phyloP scores from a whole-genome alignment of 352 stramenopile species.

The Phytophthora tentaculata region DNA sequence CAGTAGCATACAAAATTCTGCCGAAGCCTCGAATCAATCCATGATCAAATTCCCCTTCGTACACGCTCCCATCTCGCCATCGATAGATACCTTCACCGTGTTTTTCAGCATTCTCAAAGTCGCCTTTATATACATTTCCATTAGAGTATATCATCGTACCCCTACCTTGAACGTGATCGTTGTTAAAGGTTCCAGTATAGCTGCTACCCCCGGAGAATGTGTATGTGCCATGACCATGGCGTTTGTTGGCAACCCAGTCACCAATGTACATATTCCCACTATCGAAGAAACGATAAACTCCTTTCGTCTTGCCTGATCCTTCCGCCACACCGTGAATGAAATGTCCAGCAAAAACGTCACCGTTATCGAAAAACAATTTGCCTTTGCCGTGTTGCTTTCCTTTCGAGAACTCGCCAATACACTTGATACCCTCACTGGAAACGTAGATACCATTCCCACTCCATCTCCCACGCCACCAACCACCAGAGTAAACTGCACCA shows the following conservation, averaged over 20 bases:
- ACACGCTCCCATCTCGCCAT: conserved; percentile 85
- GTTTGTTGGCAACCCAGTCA: conserved; percentile 66
- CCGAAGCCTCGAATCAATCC: conserved; percentile 72
- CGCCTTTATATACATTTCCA: conserved; percentile 81
- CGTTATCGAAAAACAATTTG: conserved; percentile 78
- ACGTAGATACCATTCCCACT: conserved; percentile 68
- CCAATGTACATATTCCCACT: conserved; percentile 77
- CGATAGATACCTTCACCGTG: conserved; percentile 60
- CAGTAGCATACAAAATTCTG: conserved; percentile 63
- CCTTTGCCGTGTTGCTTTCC: conserved; percentile 68
- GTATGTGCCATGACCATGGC: conserved; percentile 77
- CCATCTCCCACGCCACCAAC: conserved; percentile 71
- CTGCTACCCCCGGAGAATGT: conserved; percentile 61
- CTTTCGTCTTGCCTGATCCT: conserved; percentile 58
- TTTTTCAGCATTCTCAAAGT: conserved; percentile 72
- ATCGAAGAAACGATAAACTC: conserved; percentile 67
- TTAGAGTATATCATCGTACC: conserved; percentile 87
- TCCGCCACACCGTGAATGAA: conserved; percentile 60
- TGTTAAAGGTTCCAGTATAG: conserved; percentile 63
- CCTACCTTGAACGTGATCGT: conserved; percentile 74
- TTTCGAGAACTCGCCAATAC: conserved; percentile 66
- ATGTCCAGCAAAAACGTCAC: conserved; percentile 76
- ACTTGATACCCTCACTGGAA: conserved; percentile 71
- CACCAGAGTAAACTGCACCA: conserved; percentile 73
- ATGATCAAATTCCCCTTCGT: conserved; percentile 72